Percentiles rank a stretch among this genome's conserved stretches.
These are phyloP conservation scores for Cyathus striatus DNA, from an alignment of 768 basidiomycete genomes.

Conservation along the genomic window DNA sequence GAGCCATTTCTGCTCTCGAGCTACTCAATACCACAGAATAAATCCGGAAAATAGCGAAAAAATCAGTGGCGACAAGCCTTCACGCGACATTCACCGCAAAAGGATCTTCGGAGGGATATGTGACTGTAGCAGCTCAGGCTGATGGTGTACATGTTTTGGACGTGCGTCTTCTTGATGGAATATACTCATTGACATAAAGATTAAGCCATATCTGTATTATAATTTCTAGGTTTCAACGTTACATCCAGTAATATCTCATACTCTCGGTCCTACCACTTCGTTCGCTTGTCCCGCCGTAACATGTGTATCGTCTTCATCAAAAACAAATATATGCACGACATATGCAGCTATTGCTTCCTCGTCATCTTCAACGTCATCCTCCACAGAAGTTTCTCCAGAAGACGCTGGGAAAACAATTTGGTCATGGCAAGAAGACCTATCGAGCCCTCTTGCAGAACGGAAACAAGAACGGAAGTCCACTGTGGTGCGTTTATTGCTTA, in stretches of 20 bases:
- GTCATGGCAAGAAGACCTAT: conserved; percentile 55
- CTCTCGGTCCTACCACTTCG: conserved; percentile 57
- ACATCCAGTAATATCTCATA: conserved; percentile 64
- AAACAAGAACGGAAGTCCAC: conserved; percentile 15
- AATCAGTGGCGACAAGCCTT: conserved; percentile 17
- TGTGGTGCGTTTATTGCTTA: conserved; percentile 12
- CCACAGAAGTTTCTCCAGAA: conserved; percentile 24
- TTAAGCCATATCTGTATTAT: conserved; percentile 1
- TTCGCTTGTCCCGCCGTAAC: conserved; percentile 60
- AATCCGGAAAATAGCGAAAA: conserved; percentile 8
- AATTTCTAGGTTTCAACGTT: conserved; percentile 48
- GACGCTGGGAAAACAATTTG: conserved; percentile 49
- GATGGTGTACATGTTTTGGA: conserved; percentile 76
- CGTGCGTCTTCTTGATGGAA: conserved; percentile 44
- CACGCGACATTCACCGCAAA: conserved; percentile 26
- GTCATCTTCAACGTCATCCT: conserved; percentile 24
- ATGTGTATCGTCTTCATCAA: conserved; percentile 21
- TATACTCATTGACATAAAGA: conserved; percentile 1
- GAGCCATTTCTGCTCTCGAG: conserved; percentile 36
- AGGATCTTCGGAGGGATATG: conserved; percentile 45
- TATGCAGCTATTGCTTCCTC: conserved; percentile 52
- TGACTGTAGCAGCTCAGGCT: conserved; percentile 62
- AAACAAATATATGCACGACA: conserved; percentile 39
- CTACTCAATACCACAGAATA: conserved; percentile 15
- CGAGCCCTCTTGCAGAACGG: conserved; percentile 5